These are phyloP conservation scores for Fraxinus floribunda DNA, from an alignment of 305 asterid genomes.

Conservation along the genomic window DNA sequence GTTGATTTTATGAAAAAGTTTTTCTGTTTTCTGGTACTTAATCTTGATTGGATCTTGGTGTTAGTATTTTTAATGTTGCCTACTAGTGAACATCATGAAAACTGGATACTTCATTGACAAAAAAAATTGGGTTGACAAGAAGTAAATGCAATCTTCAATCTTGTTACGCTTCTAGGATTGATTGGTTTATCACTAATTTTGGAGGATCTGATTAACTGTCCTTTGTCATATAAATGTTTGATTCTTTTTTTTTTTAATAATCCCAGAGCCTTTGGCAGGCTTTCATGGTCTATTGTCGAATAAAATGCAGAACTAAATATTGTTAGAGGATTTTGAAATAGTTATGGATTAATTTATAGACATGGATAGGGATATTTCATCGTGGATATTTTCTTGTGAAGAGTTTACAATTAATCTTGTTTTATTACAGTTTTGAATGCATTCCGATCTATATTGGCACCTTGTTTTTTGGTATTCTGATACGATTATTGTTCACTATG, in stretches of 20 bases:
- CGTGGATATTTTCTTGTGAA: background rate
- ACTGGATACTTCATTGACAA: background rate
- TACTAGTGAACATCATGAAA: background rate
- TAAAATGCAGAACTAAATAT: background rate
- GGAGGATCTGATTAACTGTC: background rate
- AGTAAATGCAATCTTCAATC: background rate
- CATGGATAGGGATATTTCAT: background rate
- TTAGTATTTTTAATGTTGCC: background rate
- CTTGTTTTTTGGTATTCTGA: background rate
- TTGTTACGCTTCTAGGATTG: background rate
- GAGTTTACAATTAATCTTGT: background rate
- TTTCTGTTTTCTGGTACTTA: background rate
- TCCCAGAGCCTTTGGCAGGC: background rate
- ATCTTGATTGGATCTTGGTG: background rate
- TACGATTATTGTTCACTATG: constrained; percentile 8
- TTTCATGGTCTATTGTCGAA: background rate
- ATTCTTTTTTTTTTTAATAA: background rate
- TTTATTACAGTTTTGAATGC: background rate
- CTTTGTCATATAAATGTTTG: background rate
- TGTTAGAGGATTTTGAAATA: background rate
- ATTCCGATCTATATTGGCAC: background rate
- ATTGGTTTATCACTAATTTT: background rate
- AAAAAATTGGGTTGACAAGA: background rate
- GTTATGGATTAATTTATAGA: background rate
- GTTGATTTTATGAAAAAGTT: background rate